Percentiles rank a stretch among this genome's conserved stretches.
phyloP scores from a whole-genome alignment of 176 grass and related monocot species.

The Lolium perenne region DNA sequence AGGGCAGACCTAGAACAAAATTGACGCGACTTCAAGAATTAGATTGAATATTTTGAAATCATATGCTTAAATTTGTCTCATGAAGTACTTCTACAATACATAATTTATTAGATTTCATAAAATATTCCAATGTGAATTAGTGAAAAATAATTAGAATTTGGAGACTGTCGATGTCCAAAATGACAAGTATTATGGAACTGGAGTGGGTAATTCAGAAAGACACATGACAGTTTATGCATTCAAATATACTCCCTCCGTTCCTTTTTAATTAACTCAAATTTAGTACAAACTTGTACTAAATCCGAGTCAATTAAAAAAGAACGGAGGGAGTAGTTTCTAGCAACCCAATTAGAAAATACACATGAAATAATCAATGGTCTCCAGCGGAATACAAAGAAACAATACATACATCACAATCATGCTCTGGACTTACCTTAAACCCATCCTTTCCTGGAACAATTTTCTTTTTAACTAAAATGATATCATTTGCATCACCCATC shows the following conservation, averaged over 20 bases:
- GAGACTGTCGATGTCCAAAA: neutral
- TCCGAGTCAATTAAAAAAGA: no score
- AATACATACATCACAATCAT: conserved; percentile 18
- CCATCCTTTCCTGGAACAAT: conserved; percentile 74
- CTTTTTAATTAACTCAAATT: no score
- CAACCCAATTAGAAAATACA: conserved; percentile 1
- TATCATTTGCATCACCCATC: conserved; percentile 53
- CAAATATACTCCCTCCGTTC: no score
- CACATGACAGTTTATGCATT: conserved; percentile 11
- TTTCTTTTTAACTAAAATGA: conserved; percentile 81
- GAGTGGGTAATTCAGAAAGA: neutral
- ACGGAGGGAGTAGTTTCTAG: no score
- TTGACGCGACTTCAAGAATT: no score
- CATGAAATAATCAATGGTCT: neutral
- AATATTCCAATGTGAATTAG: neutral
- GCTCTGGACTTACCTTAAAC: conserved; percentile 59
- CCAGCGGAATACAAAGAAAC: conserved; percentile 9
- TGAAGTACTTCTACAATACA: neutral
- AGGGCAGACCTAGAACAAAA: no score
- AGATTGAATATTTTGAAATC: no score
- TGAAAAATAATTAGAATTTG: neutral
- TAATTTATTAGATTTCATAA: neutral
- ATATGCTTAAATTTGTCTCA: neutral
- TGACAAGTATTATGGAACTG: neutral
- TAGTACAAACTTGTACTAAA: no score